Base-by-base conservation (phyloP, 177 flowering plant genomes). In the Telopea speciosissima region DNA sequence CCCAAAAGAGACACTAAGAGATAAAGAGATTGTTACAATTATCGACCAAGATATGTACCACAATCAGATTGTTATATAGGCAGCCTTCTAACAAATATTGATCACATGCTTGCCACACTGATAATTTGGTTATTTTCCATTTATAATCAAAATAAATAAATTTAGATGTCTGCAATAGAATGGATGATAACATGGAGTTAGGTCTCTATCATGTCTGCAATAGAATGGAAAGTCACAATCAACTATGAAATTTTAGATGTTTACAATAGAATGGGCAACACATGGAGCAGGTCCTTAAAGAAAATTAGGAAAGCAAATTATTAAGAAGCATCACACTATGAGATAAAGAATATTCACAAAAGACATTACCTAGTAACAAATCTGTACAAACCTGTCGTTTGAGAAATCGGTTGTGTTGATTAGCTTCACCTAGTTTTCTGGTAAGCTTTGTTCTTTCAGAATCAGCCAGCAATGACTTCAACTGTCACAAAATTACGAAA, bases 351-450 rank as follows among this genome's bases (percentile, higher is more conserved):
- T 23, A 67, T 21, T 12, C 44, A 44, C 8, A 73, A 59, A 40
- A 42, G 24, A 21, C 22, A 23, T 36, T 8, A 28, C 31, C n/a
- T 11, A 49, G 11, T 16, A 58, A 67, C 45, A 25, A 52, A 36
- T 58, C 25, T 14, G 17, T 63, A 80, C 75, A 76, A 65, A 93
- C 98, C 96, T 94, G 90, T 58, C 97, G 84, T 77, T 91, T 94
- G 77, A 94, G 88, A 70, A 85, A 85, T 22, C 97, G 82, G 56
- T 90, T 94, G 36, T 90, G 92, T 73, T 88, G 98, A 82, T 94
- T 94, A 60, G 98, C 96, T 84, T 94, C 97, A 84, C 97, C 89
- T 26, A 94, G 81, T 76, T 94, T 94, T 74, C 66, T 86, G 22
- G 78, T 63, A 19, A 94, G 90, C 76, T 84, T 87, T 63, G 82